phyloP scores from a whole-genome alignment of 805 yeast species.

The Starmerella powellii region DNA sequence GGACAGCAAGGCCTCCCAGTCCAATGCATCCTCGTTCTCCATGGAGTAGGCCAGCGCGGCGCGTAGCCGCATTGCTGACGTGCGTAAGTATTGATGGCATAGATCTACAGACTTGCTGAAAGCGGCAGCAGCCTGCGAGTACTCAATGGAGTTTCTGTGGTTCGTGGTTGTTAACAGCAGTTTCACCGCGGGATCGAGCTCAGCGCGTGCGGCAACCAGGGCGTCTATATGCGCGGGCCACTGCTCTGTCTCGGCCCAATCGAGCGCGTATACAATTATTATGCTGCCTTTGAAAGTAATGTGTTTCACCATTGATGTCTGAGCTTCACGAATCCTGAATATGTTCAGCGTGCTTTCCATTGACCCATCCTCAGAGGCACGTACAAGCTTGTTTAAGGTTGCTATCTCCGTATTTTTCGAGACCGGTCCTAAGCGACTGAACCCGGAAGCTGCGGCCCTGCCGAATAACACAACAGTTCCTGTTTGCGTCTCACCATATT shows the following conservation, averaged over 20 bases:
- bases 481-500: background rate
- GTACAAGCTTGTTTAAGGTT: too few relatives aligned
- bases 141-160: background rate
- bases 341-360: too few relatives aligned
- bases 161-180: constrained; percentile 6
- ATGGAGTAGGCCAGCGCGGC: constrained; percentile 10
- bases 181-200: background rate
- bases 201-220: background rate
- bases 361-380: too few relatives aligned
- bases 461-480: constrained; percentile 1
- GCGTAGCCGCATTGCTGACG: constrained; percentile 3
- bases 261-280: constrained; percentile 1
- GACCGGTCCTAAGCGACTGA: too few relatives aligned
- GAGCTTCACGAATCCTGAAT: too few relatives aligned
- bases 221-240: constrained; percentile 1
- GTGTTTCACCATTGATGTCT: background rate
- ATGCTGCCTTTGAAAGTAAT: background rate
- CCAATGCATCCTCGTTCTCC: background rate
- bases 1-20: background rate
- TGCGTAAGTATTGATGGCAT: constrained; percentile 16
- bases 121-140: constrained; percentile 2
- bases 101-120: constrained; percentile 7
- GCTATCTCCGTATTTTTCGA: too few relatives aligned
- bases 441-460: background rate
- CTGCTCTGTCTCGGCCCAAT: constrained; percentile 5